Evolutionary conservation across 2,329 filamentous ascomycete species (phyloP).

Genomic region (Herpomyces periplanetae): DNA sequence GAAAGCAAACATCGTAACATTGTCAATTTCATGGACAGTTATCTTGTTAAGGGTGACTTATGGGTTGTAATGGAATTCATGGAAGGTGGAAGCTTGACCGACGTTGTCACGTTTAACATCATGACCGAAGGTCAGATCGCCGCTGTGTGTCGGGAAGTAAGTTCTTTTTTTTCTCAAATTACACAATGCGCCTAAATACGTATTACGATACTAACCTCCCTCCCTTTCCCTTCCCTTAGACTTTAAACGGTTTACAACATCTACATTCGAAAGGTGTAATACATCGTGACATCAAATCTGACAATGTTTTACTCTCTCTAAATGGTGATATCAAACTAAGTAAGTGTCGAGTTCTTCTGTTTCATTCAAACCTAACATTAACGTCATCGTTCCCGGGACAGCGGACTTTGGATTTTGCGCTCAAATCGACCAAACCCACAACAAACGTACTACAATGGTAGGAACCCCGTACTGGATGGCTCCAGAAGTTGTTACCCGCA

Average conservation of each 20-base stretch:
- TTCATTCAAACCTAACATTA: neutral
- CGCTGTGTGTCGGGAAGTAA: constrained; percentile 50
- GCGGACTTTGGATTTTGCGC: constrained; percentile 96
- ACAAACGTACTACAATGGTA: constrained; percentile 95
- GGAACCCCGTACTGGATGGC: constrained; percentile 99
- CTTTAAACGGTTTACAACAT: constrained; percentile 60
- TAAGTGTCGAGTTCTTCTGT: constrained; percentile 11
- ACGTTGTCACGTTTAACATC: constrained; percentile 95
- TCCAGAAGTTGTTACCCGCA: constrained; percentile 77
- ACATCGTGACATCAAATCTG: constrained; percentile 92
- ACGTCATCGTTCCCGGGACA: constrained; percentile 7
- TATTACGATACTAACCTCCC: too few species aligned
- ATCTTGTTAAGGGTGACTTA: constrained; percentile 48
- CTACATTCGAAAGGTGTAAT: constrained; percentile 92
- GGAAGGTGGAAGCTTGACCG: constrained; percentile 86
- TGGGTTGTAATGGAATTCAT: constrained; percentile 99
- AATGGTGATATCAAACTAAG: constrained; percentile 93
- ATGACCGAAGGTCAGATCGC: constrained; percentile 96
- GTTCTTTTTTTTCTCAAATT: constrained; percentile 4
- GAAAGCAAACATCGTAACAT: constrained; percentile 94
- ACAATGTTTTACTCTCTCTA: constrained; percentile 74
- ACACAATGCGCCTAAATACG: too few species aligned
- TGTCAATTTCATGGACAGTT: constrained; percentile 97
- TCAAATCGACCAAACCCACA: constrained; percentile 83
- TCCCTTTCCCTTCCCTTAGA: constrained; percentile 11